Conservation (phyloP, 441 rosid genomes). For the Pelargonium australe region DNA sequence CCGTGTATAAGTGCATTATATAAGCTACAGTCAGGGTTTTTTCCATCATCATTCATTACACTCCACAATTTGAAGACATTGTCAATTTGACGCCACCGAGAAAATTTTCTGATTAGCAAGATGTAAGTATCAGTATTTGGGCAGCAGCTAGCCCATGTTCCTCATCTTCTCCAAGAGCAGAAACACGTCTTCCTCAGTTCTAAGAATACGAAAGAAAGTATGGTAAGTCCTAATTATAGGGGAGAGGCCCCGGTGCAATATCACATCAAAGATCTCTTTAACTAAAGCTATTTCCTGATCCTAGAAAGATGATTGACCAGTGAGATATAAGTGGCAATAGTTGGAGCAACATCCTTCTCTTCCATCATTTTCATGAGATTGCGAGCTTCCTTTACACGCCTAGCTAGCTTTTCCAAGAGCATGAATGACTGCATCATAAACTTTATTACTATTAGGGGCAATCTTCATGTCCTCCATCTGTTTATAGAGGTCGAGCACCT, state of each 20-base stretch:
- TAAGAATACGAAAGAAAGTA: conserved; percentile 58
- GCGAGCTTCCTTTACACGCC: conserved; percentile 54
- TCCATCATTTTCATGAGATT: conserved; percentile 60
- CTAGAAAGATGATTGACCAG: conserved; percentile 68
- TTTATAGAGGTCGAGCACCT: conserved; percentile 61
- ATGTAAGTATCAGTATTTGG: conserved; percentile 71
- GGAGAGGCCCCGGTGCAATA: conserved; percentile 44
- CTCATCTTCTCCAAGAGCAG: conserved; percentile 70
- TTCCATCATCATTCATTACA: conserved; percentile 60
- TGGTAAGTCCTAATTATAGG: conserved; percentile 70
- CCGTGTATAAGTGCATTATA: conserved; percentile 86
- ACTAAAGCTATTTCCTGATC: conserved; percentile 57
- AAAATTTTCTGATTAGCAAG: conserved; percentile 81
- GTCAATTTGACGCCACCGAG: conserved; percentile 73
- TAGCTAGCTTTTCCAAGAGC: conserved; percentile 61
- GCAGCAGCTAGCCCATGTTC: conserved; percentile 40
- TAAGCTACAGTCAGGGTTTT: conserved; percentile 67
- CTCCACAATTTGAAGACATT: conserved; percentile 60
- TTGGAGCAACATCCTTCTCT: conserved; percentile 62
- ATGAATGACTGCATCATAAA: conserved; percentile 69
- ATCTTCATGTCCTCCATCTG: conserved; percentile 52
- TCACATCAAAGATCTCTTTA: conserved; percentile 51
- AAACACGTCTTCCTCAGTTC: conserved; percentile 65
- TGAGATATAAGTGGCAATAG: conserved; percentile 72
- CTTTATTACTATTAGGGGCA: conserved; percentile 57